These are phyloP conservation scores for Lactifluus volemus DNA, from an alignment of 768 basidiomycete species.

Conservation along the genomic window DNA sequence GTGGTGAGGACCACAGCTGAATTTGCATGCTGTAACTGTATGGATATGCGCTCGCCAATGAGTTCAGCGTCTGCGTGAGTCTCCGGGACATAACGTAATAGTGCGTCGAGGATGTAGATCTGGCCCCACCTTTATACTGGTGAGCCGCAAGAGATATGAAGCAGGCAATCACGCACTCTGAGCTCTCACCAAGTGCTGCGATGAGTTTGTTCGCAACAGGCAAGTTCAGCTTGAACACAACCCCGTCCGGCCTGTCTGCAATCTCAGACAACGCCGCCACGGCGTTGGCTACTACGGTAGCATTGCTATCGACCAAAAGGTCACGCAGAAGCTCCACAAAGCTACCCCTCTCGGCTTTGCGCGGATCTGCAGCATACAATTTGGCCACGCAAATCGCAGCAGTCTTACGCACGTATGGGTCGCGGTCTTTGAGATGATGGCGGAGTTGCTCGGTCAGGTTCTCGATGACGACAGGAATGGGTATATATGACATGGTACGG, in stretches of 20 bases:
- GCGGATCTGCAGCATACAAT: slow-evolving; percentile 80
- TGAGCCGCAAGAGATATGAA: background rate
- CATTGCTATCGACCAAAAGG: slow-evolving; percentile 87
- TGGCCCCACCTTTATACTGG: slow-evolving; percentile 83
- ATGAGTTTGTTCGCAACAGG: slow-evolving; percentile 85
- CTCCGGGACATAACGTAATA: slow-evolving; percentile 92
- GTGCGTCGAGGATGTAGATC: slow-evolving; percentile 92
- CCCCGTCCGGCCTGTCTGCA: slow-evolving; percentile 88
- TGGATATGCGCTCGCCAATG: slow-evolving; percentile 91
- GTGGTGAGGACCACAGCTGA: slow-evolving; percentile 99
- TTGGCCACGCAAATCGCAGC: slow-evolving; percentile 98
- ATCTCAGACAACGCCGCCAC: slow-evolving; percentile 97
- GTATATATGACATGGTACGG: slow-evolving; percentile 99
- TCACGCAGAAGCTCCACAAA: slow-evolving; percentile 90
- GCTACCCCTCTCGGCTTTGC: slow-evolving; percentile 78
- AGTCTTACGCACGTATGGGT: slow-evolving; percentile 98
- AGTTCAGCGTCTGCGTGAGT: slow-evolving; percentile 80
- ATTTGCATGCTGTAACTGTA: slow-evolving; percentile 95
- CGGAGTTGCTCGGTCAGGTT: slow-evolving; percentile 83
- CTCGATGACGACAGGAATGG: slow-evolving; percentile 80
- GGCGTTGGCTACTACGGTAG: slow-evolving; percentile 95
- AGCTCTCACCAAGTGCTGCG: slow-evolving; percentile 88
- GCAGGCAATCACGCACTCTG: slow-evolving; percentile 61
- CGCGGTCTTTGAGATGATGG: slow-evolving; percentile 86
- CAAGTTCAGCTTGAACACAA: slow-evolving; percentile 84